Evolutionary conservation across 2,329 filamentous ascomycete species (phyloP).

Genomic region (Dactylonectria estremocensis): DNA sequence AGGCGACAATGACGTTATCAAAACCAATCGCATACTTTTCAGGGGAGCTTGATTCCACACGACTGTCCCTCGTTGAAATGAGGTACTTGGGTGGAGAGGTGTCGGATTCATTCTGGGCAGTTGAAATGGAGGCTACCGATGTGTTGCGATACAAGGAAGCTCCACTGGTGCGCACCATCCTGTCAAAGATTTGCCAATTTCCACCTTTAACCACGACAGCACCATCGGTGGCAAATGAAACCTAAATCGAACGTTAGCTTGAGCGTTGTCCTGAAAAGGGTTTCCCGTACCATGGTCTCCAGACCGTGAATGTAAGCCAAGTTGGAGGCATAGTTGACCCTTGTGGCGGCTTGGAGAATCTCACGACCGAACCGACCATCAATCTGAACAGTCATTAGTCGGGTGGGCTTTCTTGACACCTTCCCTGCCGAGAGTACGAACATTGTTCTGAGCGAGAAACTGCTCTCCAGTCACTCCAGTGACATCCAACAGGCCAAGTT

Average conservation of each 20-base stretch:
- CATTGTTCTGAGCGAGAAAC: conserved; percentile 77
- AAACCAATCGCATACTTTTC: conserved; percentile 70
- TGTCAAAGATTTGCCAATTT: conserved; percentile 95
- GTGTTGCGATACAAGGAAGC: conserved; percentile 77
- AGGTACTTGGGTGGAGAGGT: conserved; percentile 62
- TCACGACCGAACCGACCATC: conserved; percentile 79
- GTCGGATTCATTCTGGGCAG: conserved; percentile 61
- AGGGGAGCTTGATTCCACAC: conserved; percentile 40
- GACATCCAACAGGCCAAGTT: conserved; percentile 76
- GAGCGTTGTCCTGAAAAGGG: too few species aligned
- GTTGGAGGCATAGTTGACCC: conserved; percentile 96
- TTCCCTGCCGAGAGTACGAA: conserved; percentile 42
- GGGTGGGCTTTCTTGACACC: background rate
- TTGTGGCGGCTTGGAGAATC: conserved; percentile 89
- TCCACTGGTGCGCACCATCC: conserved; percentile 78
- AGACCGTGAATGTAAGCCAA: conserved; percentile 88
- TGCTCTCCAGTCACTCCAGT: conserved; percentile 82
- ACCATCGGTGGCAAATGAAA: conserved; percentile 90
- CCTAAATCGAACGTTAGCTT: conserved; percentile 56
- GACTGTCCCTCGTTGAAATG: conserved; percentile 56
- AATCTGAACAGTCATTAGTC: conserved; percentile 61
- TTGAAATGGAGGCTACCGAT: conserved; percentile 73
- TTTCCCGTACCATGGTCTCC: conserved; percentile 78
- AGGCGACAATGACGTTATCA: conserved; percentile 87
- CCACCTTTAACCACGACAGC: conserved; percentile 85